Percentiles rank a stretch among this genome's conserved stretches.
phyloP scores from a whole-genome alignment of 345 rosid species.

The Noccaea bulbosa region DNA sequence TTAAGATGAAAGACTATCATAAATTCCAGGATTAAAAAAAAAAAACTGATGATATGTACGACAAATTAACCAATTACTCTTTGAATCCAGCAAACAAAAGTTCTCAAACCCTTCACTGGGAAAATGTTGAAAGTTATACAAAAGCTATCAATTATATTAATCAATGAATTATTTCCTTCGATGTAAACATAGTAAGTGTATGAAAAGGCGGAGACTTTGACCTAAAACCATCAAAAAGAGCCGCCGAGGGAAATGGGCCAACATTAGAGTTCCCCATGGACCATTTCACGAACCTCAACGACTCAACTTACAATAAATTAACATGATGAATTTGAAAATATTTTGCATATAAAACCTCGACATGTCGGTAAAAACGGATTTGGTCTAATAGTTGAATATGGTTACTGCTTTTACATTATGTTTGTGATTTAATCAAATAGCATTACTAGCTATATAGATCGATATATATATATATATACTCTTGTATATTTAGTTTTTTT shows the following conservation, averaged over 20 bases:
- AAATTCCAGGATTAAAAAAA: not conserved
- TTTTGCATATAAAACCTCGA: not conserved
- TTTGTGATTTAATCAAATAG: not conserved
- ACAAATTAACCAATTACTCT: not conserved
- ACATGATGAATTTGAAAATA: slow-evolving; percentile 8
- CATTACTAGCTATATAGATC: no score
- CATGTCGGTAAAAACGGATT: slow-evolving; percentile 10
- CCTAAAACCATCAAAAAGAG: slow-evolving; percentile 25
- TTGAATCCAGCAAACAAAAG: not conserved
- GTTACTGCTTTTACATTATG: not conserved
- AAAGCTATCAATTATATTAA: not conserved
- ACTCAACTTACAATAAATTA: slow-evolving; percentile 8
- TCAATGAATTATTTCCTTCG: not conserved
- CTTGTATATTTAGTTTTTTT: not conserved
- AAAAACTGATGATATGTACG: not conserved
- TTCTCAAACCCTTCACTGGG: not conserved
- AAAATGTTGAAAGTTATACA: slow-evolving; percentile 7
- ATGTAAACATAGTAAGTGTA: not conserved
- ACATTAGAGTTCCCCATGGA: slow-evolving; percentile 15
- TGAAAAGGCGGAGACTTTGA: slow-evolving; percentile 35
- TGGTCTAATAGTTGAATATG: slow-evolving; percentile 2
- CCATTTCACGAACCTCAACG: slow-evolving; percentile 22
- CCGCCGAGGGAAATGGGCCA: slow-evolving; percentile 15
- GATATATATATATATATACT: no score
- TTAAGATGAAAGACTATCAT: not conserved